Evolutionary conservation across 2,329 filamentous ascomycete genomes (phyloP).

Genomic region (Penicillium sp.): DNA sequence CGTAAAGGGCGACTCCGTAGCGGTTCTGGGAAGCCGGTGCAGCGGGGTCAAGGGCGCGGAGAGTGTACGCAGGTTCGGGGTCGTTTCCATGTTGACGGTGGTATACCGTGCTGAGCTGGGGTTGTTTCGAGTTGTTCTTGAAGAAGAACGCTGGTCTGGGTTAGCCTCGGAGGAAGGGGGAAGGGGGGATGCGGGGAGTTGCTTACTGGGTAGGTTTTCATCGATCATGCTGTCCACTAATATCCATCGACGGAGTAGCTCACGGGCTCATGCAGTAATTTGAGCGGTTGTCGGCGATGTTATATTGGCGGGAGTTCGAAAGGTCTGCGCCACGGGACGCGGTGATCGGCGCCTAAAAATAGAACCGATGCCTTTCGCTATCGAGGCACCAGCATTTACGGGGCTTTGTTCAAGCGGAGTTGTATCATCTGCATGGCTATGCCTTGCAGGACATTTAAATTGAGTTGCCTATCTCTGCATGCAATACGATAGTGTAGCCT

Average conservation of each 20-base stretch:
- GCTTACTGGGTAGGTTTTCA: slow-evolving; percentile 80
- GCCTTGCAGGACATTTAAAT: neutral
- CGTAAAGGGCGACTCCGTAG: slow-evolving; percentile 83
- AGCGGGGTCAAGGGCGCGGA: slow-evolving; percentile 74
- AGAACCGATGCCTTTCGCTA: slow-evolving; percentile 12
- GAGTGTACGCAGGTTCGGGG: slow-evolving; percentile 74
- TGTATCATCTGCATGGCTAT: neutral
- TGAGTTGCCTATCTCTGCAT: neutral
- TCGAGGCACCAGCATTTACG: slow-evolving; percentile 4
- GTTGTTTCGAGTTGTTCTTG: slow-evolving; percentile 50
- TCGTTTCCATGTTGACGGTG: slow-evolving; percentile 75
- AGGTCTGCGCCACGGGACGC: slow-evolving; percentile 19
- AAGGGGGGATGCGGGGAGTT: slow-evolving; percentile 39
- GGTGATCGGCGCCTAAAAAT: slow-evolving; percentile 29
- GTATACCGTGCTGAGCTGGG: slow-evolving; percentile 41
- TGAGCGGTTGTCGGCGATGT: neutral
- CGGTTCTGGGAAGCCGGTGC: slow-evolving; percentile 72
- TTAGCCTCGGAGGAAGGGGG: slow-evolving; percentile 9
- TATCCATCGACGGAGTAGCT: neutral
- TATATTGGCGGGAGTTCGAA: slow-evolving; percentile 9
- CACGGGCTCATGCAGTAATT: neutral
- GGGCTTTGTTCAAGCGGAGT: neutral
- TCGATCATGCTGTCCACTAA: slow-evolving; percentile 68
- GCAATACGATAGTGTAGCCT: neutral
- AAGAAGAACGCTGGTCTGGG: slow-evolving; percentile 58